phyloP scores from a whole-genome alignment of 805 yeast genomes.

The Brettanomyces naardenensis region DNA sequence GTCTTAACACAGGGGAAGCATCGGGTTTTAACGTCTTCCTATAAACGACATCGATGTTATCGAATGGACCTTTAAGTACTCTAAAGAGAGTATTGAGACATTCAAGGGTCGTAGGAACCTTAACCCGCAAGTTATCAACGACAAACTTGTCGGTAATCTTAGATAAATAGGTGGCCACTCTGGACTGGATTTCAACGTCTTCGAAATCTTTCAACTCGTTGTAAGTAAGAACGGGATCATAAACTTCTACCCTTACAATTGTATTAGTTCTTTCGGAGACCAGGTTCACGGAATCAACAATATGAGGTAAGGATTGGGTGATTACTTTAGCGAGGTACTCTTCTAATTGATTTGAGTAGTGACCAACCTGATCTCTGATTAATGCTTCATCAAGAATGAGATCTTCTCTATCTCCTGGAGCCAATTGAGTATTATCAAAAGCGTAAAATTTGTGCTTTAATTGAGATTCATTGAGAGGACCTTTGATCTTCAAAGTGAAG shows the following conservation, averaged over 20 bases:
- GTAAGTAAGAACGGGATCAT: conserved; percentile 38
- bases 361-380: neutral
- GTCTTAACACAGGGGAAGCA: conserved; percentile 34
- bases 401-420: conserved; percentile 18
- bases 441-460: conserved; percentile 20
- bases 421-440: conserved; percentile 20
- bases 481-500: conserved; percentile 22
- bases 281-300: conserved; percentile 38
- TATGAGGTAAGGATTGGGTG: conserved; percentile 22
- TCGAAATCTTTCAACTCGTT: conserved; percentile 43
- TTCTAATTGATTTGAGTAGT: conserved; percentile 5
- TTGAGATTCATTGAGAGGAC: conserved; percentile 4
- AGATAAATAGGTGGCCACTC: conserved; percentile 36
- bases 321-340: conserved; percentile 9
- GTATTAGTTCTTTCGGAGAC: conserved; percentile 38
- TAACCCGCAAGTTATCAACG: conserved; percentile 9
- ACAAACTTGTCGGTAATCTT: conserved; percentile 4
- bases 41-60: conserved; percentile 33
- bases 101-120: conserved; percentile 43
- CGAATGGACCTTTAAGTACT: conserved; percentile 62
- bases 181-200: conserved; percentile 37
- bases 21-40: conserved; percentile 47
- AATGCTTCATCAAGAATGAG: conserved; percentile 11
- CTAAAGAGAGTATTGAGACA: conserved; percentile 56
- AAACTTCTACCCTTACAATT: conserved; percentile 46